Evolutionary conservation across 371 early-diverging fungal genomes (phyloP).

Genomic region (Circinella minor): DNA sequence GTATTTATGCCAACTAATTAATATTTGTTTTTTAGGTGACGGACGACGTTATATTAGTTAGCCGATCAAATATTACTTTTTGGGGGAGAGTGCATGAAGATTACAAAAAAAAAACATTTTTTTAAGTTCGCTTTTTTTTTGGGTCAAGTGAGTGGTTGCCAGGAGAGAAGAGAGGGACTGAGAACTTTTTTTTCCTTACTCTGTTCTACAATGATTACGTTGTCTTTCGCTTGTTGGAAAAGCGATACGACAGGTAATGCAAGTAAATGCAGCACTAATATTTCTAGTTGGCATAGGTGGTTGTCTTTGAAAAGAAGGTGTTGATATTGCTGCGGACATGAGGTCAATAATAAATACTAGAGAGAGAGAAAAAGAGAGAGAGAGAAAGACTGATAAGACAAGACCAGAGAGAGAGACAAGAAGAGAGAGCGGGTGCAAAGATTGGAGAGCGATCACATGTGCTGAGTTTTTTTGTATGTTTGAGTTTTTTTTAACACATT

Average conservation of each 20-base stretch:
- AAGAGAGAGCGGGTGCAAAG: too few relatives aligned
- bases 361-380: not conserved
- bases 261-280: constrained; percentile 53
- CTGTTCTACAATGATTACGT: constrained; percentile 83
- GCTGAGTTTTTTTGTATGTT: not conserved
- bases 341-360: not conserved
- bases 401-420: not conserved
- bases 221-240: constrained; percentile 84
- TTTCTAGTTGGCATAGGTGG: not conserved
- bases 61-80: not conserved
- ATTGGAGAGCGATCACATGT: constrained; percentile 2
- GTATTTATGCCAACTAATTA: constrained; percentile 81
- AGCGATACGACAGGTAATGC: constrained; percentile 84
- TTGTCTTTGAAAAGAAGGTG: not conserved
- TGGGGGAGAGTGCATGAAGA: not conserved
- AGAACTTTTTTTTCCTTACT: constrained; percentile 39
- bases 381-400: not conserved
- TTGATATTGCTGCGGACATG: constrained; percentile 8
- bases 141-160: too few relatives aligned
- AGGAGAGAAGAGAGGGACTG: not conserved
- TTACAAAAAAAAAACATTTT: not conserved
- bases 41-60: not conserved
- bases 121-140: too few relatives aligned
- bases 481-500: too few relatives aligned
- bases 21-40: not conserved